These are phyloP conservation scores for Leishmania tarentolae DNA, from an alignment of 208 protist species.

Conservation along the genomic window DNA sequence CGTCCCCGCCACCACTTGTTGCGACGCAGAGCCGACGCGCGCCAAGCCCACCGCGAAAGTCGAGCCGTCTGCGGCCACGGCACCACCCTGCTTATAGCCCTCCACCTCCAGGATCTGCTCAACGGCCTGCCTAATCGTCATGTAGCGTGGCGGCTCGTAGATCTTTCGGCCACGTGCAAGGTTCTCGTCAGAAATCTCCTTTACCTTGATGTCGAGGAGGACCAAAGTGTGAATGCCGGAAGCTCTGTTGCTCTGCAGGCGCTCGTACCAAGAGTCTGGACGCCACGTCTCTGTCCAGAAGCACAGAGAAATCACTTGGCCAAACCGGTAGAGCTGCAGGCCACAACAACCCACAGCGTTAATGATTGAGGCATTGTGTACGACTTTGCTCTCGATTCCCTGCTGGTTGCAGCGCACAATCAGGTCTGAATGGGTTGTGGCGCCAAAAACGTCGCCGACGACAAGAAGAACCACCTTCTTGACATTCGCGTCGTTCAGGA, in stretches of 20 bases:
- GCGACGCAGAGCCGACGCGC: constrained; percentile 93
- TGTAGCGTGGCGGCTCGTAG: constrained; percentile 98
- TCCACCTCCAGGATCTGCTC: constrained; percentile 97
- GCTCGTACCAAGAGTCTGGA: constrained; percentile 98
- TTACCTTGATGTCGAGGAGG: constrained; percentile 99
- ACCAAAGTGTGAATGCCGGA: constrained; percentile 98
- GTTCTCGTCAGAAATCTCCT: constrained; percentile 97
- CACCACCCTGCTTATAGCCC: constrained; percentile 61
- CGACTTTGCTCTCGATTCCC: constrained; percentile 82
- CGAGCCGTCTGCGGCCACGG: constrained; percentile 74
- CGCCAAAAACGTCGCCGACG: constrained; percentile 99
- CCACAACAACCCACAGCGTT: constrained; percentile 98
- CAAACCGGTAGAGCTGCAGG: constrained; percentile 99
- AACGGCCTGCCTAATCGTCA: constrained; percentile 97
- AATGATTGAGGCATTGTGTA: constrained; percentile 99
- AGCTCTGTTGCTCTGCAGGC: constrained; percentile 91
- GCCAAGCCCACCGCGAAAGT: constrained; percentile 95
- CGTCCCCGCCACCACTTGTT: constrained; percentile 93
- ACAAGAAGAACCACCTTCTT: constrained; percentile 98
- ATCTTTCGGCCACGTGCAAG: constrained; percentile 93
- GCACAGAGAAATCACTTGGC: constrained; percentile 96
- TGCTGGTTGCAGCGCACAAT: constrained; percentile 93
- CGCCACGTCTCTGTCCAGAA: constrained; percentile 98
- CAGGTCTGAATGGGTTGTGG: constrained; percentile 99
- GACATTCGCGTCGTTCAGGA: constrained; percentile 88